These are phyloP conservation scores for Phytophthora melonis DNA, from an alignment of 352 stramenopile species.

Conservation along the genomic window DNA sequence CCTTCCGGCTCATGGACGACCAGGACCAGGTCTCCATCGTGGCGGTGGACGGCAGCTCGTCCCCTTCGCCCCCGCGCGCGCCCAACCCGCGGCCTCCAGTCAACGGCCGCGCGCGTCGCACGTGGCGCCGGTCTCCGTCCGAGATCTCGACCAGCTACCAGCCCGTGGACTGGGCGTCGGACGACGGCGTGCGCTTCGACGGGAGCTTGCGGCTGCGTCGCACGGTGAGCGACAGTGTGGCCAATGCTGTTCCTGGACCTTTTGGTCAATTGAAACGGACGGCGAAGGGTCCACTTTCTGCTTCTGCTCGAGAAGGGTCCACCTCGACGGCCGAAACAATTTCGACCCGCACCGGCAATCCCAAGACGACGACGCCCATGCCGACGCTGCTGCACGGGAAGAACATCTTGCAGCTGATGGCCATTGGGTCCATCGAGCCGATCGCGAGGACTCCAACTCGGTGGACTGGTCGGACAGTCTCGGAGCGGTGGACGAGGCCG, in stretches of 20 bases:
- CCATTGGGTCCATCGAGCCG: conserved; percentile 40
- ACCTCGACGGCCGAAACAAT: conserved; percentile 4
- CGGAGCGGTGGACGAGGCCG: conserved; percentile 34
- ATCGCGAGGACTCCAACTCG: conserved; percentile 56
- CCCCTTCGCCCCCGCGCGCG: neutral
- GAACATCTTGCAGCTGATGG: conserved; percentile 70
- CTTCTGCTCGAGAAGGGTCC: conserved; percentile 1
- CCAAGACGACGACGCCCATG: conserved; percentile 31
- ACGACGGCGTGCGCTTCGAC: conserved; percentile 41
- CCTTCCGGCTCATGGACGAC: conserved; percentile 18
- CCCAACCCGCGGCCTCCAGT: neutral
- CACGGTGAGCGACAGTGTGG: conserved; percentile 22
- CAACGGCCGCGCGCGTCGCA: conserved; percentile 2
- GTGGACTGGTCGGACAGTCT: conserved; percentile 73
- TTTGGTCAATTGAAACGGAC: conserved; percentile 13
- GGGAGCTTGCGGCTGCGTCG: conserved; percentile 20
- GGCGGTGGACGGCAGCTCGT: conserved; percentile 4
- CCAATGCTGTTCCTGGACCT: neutral
- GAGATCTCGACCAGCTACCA: conserved; percentile 39
- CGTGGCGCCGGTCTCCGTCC: conserved; percentile 22
- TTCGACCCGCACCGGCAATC: neutral
- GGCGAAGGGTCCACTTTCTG: neutral
- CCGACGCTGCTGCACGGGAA: conserved; percentile 61
- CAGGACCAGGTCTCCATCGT: conserved; percentile 24
- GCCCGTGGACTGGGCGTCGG: conserved; percentile 36